phyloP scores from a whole-genome alignment of 345 rosid genomes.

The Salix dunnii region DNA sequence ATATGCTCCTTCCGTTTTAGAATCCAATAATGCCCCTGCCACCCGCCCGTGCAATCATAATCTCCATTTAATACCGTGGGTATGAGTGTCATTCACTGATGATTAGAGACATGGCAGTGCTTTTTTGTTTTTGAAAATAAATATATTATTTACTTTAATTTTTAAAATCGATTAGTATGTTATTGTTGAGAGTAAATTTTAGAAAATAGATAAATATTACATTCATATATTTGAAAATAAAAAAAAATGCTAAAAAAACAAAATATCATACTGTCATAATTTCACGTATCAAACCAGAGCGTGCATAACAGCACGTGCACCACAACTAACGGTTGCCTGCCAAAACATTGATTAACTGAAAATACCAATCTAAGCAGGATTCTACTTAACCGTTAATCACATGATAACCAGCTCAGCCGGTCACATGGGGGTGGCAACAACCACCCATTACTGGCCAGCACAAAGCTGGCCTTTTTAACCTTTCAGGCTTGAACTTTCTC shows the following conservation, averaged over 20 bases:
- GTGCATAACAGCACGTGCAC: slow-evolving; percentile 28
- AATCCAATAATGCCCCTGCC: slow-evolving; percentile 20
- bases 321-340: slow-evolving; percentile 21
- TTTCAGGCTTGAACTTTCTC: background rate
- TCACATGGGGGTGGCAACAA: slow-evolving; percentile 43
- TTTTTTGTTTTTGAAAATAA: too few relatives aligned
- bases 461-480: slow-evolving; percentile 1
- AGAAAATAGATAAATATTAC: too few relatives aligned
- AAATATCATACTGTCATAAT: too few relatives aligned
- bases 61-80: background rate
- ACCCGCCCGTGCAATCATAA: slow-evolving; percentile 12
- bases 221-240: too few relatives aligned
- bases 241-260: too few relatives aligned
- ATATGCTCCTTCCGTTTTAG: background rate
- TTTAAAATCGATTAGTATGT: too few relatives aligned
- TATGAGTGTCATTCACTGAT: background rate
- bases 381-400: slow-evolving; percentile 39
- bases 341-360: slow-evolving; percentile 20
- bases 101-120: too few relatives aligned
- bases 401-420: slow-evolving; percentile 59
- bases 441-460: slow-evolving; percentile 8
- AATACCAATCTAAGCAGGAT: slow-evolving; percentile 16
- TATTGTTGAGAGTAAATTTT: too few relatives aligned
- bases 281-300: background rate
- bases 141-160: too few relatives aligned